These are phyloP conservation scores for Candida pini DNA, from an alignment of 805 yeast genomes.

Conservation along the genomic window DNA sequence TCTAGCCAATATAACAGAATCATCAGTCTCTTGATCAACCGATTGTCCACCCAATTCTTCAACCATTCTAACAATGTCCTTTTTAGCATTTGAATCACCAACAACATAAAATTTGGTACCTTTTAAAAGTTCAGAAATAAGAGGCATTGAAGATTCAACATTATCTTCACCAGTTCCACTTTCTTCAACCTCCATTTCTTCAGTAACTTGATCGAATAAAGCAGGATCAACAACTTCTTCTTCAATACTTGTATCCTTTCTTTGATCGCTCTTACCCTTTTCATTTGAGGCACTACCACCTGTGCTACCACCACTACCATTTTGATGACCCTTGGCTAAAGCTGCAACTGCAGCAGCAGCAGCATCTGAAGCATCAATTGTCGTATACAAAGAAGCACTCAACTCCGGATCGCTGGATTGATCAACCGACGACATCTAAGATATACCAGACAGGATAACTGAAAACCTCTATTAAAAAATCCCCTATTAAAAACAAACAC, in stretches of 20 bases:
- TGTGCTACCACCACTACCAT: background rate
- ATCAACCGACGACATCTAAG: conserved; percentile 2
- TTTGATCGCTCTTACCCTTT: background rate
- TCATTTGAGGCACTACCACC: background rate
- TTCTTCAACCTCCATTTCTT: background rate
- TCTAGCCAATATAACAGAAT: conserved; percentile 14
- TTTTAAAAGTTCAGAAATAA: conserved; percentile 1
- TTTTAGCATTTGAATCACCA: conserved; percentile 9
- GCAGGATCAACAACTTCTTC: background rate
- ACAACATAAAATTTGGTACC: conserved; percentile 12
- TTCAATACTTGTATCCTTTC: background rate
- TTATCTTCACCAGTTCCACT: background rate
- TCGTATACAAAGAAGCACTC: conserved; percentile 3
- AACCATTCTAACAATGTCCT: conserved; percentile 14
- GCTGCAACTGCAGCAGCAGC: conserved; percentile 7
- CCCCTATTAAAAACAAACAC: too few relatives aligned
- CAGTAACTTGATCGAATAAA: background rate
- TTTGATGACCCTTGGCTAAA: conserved; percentile 2
- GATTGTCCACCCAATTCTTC: conserved; percentile 20
- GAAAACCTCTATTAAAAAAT: too few relatives aligned
- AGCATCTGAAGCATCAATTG: conserved; percentile 5
- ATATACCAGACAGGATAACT: too few relatives aligned
- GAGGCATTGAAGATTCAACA: background rate
- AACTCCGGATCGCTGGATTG: conserved; percentile 10
- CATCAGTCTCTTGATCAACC: conserved; percentile 4